A percentile compares a stretch with the other conserved stretches of the same genome.
phyloP scores from a whole-genome alignment of 176 grass and related monocot genomes.

The Triticum aestivum region DNA sequence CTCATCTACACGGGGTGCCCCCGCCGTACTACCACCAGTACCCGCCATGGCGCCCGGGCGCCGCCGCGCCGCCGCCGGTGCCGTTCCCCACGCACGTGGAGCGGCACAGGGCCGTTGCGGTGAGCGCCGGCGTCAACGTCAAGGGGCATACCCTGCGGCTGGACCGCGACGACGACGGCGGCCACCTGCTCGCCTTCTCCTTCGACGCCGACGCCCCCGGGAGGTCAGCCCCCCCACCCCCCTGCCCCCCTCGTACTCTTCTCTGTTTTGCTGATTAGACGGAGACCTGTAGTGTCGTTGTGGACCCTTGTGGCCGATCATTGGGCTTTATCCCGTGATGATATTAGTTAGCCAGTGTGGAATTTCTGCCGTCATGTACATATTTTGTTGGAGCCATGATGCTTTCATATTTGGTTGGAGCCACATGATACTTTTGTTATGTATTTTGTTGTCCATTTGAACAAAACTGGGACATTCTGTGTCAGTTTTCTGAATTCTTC shows the following conservation, averaged over 20 bases:
- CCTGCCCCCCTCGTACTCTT: neutral
- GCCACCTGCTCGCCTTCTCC: conserved; percentile 43
- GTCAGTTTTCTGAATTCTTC: neutral
- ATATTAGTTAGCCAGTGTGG: neutral
- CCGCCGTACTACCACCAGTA: conserved; percentile 27
- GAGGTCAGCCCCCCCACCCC: neutral
- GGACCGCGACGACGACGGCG: conserved; percentile 36
- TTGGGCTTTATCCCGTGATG: neutral
- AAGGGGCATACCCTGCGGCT: conserved; percentile 46
- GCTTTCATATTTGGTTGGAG: neutral
- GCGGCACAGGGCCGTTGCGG: conserved; percentile 42
- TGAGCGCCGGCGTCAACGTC: conserved; percentile 48
- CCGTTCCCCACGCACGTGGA: conserved; percentile 37
- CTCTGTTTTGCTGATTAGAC: neutral
- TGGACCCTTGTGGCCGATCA: neutral
- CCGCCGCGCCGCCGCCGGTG: conserved; percentile 6
- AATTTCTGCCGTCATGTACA: neutral
- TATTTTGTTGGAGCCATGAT: neutral
- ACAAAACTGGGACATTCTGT: neutral
- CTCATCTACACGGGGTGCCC: conserved; percentile 21
- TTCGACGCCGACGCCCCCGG: conserved; percentile 47
- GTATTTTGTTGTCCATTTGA: neutral
- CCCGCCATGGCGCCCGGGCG: neutral
- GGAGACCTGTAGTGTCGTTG: neutral
- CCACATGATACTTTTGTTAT: neutral